phyloP scores from a whole-genome alignment of 73 alveolate species.

The Durusdinium trenchii region DNA sequence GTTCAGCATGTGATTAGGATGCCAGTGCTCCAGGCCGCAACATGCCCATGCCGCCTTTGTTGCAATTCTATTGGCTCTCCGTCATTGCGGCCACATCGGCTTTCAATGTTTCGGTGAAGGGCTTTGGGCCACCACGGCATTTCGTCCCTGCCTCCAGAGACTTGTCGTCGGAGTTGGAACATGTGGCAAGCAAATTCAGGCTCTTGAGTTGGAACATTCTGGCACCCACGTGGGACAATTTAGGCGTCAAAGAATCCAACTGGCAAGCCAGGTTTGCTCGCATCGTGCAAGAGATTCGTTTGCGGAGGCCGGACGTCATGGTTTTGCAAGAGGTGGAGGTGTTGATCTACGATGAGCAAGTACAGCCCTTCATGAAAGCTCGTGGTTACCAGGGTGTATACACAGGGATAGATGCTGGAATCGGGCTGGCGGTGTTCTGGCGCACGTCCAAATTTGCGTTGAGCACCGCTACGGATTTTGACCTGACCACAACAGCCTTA shows the following conservation, averaged over 20 bases:
- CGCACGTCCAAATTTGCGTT: background rate
- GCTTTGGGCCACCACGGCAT: constrained; percentile 56
- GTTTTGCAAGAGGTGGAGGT: constrained; percentile 73
- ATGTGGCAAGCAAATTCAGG: background rate
- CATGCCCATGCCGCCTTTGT: too few species aligned
- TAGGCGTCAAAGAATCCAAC: background rate
- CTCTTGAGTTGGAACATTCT: constrained; percentile 44
- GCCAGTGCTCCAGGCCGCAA: too few species aligned
- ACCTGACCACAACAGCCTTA: background rate
- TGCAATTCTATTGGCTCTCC: too few species aligned
- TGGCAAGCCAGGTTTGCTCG: constrained; percentile 54
- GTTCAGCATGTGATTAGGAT: too few species aligned
- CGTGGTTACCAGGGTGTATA: constrained; percentile 30
- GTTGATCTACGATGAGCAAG: constrained; percentile 34
- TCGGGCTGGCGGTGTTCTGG: constrained; percentile 50
- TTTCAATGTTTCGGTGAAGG: constrained; percentile 44
- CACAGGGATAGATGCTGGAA: constrained; percentile 34
- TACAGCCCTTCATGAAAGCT: constrained; percentile 32
- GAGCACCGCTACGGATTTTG: background rate
- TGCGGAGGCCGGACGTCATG: constrained; percentile 58
- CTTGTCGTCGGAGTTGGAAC: background rate
- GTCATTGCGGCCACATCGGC: background rate
- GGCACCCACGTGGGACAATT: constrained; percentile 81
- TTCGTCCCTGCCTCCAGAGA: constrained; percentile 31
- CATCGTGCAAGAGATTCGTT: constrained; percentile 65